Base-by-base conservation (phyloP, 192 early-diverging fungal species). In the Allomyces arbusculus region DNA sequence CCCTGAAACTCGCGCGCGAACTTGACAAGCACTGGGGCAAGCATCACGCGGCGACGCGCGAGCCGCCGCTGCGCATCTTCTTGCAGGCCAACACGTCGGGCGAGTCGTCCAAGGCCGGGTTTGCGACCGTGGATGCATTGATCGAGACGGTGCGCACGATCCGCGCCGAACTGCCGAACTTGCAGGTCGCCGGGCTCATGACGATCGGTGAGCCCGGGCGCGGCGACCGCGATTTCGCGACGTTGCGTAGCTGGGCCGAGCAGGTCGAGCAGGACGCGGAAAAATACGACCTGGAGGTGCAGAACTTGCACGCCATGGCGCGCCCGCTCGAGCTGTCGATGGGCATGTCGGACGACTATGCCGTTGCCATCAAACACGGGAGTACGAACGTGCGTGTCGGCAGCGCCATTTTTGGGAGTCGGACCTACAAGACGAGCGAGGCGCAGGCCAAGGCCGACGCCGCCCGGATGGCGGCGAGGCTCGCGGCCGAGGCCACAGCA, bases 271-370 rank as follows among this genome's bases (percentile, higher is more conserved):
- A 61, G 55, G 23, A 43, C 20, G 65, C 70, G 70, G 45, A 11
- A 12, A 61, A 67, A 24, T 25, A 24, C 24, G 65, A 67, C 24
- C 70, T 80, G 65, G 70, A 76, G 44, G 69, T 72, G 44, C 66
- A 66, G 62, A 63, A 77, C 64, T 45, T 64, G 62, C 45, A 64
- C 3, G 58, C 24, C 23, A 44, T 69, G 5, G 77, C 76, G 16
- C 25, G 65, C 20, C 68, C 69, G 10, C 71, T 96, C 55, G 89
- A 90, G 74, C 75, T 95, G 63, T 91, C 89, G 72, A 95, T 96
- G 93, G 95, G 95, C 44, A 99, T 99, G 95, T 96, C 93, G 24
- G 87, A 83, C 70, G 94, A 99, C 74, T 97, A 86, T 82, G 81
- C 84, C 64, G 75, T 82, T 44, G 94, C 94, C 7, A 78, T 99